phyloP scores from a whole-genome alignment of 2,329 filamentous ascomycete genomes.

The Alternaria hordeiaustralica region DNA sequence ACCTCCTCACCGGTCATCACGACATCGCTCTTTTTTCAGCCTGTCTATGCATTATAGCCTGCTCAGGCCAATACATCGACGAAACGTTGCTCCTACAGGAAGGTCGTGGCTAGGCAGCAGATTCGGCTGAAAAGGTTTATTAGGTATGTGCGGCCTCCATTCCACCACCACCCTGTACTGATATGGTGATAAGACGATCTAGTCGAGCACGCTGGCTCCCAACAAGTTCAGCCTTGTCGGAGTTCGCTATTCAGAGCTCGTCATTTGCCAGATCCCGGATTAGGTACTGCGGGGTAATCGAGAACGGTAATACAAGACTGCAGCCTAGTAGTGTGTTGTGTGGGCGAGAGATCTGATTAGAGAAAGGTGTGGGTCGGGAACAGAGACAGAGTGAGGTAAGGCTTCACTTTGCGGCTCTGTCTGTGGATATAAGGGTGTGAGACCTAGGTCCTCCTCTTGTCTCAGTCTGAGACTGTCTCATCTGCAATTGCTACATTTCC shows the following conservation, averaged over 20 bases:
- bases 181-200: constrained; percentile 1
- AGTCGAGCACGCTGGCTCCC: background rate
- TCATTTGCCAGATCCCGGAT: constrained; percentile 4
- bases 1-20: constrained; percentile 22
- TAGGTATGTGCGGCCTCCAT: constrained; percentile 10
- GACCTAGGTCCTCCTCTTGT: background rate
- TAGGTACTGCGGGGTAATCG: constrained; percentile 14
- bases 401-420: constrained; percentile 14
- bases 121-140: constrained; percentile 11
- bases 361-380: background rate
- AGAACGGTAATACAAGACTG: constrained; percentile 1
- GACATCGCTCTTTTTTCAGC: constrained; percentile 5
- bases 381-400: background rate
- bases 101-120: constrained; percentile 19
- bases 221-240: constrained; percentile 13
- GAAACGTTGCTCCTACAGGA: constrained; percentile 1
- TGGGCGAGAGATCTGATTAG: constrained; percentile 1
- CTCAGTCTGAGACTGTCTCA: background rate
- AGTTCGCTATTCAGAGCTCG: constrained; percentile 1
- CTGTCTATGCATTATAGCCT: background rate
- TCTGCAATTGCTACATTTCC: background rate
- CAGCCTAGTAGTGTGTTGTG: constrained; percentile 10
- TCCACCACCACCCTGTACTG: background rate
- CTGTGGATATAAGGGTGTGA: constrained; percentile 19
- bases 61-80: constrained; percentile 11